A percentile compares a stretch with the other conserved stretches of the same genome.
Evolutionary conservation across 306 rosid species (phyloP).

Genomic region (Dryas alaskensis): DNA sequence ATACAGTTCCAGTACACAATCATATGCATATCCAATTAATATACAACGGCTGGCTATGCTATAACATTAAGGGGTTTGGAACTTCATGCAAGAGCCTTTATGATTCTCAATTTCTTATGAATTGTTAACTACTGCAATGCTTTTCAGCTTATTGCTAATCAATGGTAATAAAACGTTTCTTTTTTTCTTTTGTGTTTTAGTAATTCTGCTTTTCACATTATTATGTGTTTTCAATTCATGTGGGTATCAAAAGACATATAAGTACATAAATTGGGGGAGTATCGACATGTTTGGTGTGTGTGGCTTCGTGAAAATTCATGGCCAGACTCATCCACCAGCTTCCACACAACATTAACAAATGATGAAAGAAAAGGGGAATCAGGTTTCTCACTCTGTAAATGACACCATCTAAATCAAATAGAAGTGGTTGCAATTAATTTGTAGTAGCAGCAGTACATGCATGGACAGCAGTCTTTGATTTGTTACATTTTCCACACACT

Average conservation of each 20-base stretch:
- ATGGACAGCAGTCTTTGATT: not conserved
- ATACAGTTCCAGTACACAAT: slow-evolving; percentile 35
- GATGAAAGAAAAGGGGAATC: too few relatives aligned
- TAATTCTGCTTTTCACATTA: not conserved
- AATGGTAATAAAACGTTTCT: not conserved
- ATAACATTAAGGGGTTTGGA: slow-evolving; percentile 13
- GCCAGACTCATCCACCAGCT: too few relatives aligned
- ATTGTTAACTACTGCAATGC: not conserved
- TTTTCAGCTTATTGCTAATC: not conserved
- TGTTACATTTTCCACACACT: not conserved
- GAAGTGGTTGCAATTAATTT: too few relatives aligned
- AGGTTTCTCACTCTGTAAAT: too few relatives aligned
- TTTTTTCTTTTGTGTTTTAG: not conserved
- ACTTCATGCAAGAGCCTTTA: not conserved
- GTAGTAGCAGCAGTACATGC: not conserved
- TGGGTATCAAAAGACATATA: not conserved
- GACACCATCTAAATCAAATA: too few relatives aligned
- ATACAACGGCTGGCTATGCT: slow-evolving; percentile 66
- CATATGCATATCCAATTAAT: slow-evolving; percentile 73
- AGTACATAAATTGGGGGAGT: too few relatives aligned
- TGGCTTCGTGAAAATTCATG: too few relatives aligned
- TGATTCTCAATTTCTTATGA: not conserved
- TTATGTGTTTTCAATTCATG: not conserved
- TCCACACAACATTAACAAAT: too few relatives aligned
- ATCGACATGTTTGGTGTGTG: too few relatives aligned